These are phyloP conservation scores for Candida sp. DNA, from an alignment of 1,139 yeast species.

Conservation along the genomic window DNA sequence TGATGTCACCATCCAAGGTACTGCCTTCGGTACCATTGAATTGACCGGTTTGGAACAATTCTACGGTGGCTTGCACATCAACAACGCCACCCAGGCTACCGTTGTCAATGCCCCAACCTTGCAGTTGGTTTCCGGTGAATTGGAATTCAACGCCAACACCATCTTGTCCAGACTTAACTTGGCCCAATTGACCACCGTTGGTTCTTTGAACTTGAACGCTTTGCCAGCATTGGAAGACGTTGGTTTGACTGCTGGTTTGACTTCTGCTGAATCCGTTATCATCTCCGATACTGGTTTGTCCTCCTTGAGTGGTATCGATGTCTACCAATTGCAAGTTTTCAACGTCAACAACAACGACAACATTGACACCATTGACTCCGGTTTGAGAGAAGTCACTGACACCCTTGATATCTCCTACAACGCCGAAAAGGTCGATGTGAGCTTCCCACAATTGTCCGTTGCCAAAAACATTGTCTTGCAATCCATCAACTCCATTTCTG, in stretches of 20 bases:
- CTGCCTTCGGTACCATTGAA: conserved; percentile 56
- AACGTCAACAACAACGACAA: conserved; percentile 88
- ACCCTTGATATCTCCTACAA: conserved; percentile 82
- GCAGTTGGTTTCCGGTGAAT: conserved; percentile 72
- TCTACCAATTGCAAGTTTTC: conserved; percentile 71
- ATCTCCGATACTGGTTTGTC: conserved; percentile 89
- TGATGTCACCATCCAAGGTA: conserved; percentile 71
- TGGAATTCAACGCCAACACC: conserved; percentile 68
- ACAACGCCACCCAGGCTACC: conserved; percentile 65
- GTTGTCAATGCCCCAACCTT: conserved; percentile 79
- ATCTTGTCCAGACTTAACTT: conserved; percentile 69
- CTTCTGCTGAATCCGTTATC: conserved; percentile 70
- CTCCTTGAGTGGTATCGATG: conserved; percentile 81
- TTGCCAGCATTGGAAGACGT: conserved; percentile 79
- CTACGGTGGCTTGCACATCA: conserved; percentile 73
- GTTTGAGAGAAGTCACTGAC: conserved; percentile 75
- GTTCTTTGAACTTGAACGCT: conserved; percentile 77
- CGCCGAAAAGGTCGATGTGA: conserved; percentile 72
- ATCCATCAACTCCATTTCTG: conserved; percentile 73
- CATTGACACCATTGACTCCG: conserved; percentile 67
- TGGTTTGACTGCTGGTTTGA: conserved; percentile 76
- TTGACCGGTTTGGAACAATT: conserved; percentile 64
- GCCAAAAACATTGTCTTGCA: conserved; percentile 89
- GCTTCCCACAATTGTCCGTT: conserved; percentile 72
- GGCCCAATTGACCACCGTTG: conserved; percentile 83